A percentile compares a stretch with the other conserved stretches of the same genome.
Evolutionary conservation across 108 stramenopile genomes (phyloP).

Genomic region (Skeletonema tropicum): DNA sequence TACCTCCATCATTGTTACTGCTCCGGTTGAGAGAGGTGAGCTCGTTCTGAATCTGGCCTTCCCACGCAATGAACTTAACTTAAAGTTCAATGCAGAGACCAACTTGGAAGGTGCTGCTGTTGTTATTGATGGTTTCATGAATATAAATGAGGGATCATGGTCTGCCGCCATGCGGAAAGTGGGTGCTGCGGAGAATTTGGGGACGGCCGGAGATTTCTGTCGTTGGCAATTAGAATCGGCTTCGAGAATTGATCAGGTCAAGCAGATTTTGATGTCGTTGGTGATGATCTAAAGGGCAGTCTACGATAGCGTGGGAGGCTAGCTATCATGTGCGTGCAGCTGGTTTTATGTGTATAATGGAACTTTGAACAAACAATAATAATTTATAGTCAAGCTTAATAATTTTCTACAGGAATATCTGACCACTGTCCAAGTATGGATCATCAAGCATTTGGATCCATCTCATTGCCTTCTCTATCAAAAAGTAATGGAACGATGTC

Average conservation of each 20-base stretch:
- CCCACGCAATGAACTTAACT: constrained; percentile 6
- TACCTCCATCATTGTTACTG: constrained; percentile 10
- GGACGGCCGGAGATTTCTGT: constrained; percentile 11
- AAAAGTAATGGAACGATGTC: constrained; percentile 56
- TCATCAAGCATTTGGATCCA: constrained; percentile 83
- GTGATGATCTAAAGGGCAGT: background rate
- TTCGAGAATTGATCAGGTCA: background rate
- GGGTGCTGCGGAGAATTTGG: background rate
- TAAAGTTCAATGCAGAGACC: constrained; percentile 15
- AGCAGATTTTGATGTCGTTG: constrained; percentile 19
- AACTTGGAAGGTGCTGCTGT: constrained; percentile 17
- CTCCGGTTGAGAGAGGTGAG: constrained; percentile 20
- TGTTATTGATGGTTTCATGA: constrained; percentile 26
- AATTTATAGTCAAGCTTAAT: background rate
- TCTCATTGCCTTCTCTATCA: constrained; percentile 72
- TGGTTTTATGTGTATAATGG: too few species aligned
- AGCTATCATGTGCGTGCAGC: too few species aligned
- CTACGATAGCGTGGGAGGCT: background rate
- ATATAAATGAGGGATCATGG: constrained; percentile 12
- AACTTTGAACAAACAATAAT: background rate
- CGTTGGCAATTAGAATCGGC: constrained; percentile 7
- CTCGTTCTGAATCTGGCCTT: constrained; percentile 9
- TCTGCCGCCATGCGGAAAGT: background rate
- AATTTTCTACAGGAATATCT: background rate
- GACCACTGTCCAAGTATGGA: background rate